Base-by-base conservation (phyloP, 225 moss, liverwort and hornwort genomes). In the Polytrichum formosum region DNA sequence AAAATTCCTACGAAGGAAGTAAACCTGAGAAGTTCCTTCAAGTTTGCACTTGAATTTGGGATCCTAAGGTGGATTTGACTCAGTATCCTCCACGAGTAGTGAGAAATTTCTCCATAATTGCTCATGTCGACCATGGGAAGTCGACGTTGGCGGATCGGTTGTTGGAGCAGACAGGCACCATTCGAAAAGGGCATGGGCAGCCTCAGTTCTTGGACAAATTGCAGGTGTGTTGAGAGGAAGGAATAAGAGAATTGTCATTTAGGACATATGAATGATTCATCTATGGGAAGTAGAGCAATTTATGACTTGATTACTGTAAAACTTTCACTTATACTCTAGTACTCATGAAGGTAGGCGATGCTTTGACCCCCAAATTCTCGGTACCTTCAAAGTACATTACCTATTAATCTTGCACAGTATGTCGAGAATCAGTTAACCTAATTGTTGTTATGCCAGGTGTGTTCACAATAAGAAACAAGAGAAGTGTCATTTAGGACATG, bases 121-220 rank as follows among this genome's bases (percentile, higher is more conserved):
- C 96, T 0, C 93, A 97, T 75, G 92, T 97, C 54, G 96, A 97
- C 76, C 96, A 97, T 37, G 96, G 96, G 20, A 97, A 97, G 73
- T 93, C 93, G 55, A 97, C 96, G 1, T 69, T 97, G 70, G 96
- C 96, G 19, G 93, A 97, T 74, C 83, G 93, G 54, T 66, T 97
- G 70, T 72, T 97, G 72, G 93, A 97, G 78, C 80, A 87, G 74
- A 97, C 96, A 13, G 93, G 96, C 59, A 97, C 96, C n/a, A 93
- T 97, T 74, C 91, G 91, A 55, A 93, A 93, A 75, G 93, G 96
- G 23, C 91, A 72, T 53, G 93, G 93, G 23, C 93, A 97, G 67
- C 93, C 93, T n/a, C 96, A 97, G 61, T 97, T 89, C 66, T 53
- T 97, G 67, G 96, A 97, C 74, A 97, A 97, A 77, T 89, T 97